Conservation (phyloP, 2,329 filamentous ascomycete genomes). For the Drechslerella dactyloides region DNA sequence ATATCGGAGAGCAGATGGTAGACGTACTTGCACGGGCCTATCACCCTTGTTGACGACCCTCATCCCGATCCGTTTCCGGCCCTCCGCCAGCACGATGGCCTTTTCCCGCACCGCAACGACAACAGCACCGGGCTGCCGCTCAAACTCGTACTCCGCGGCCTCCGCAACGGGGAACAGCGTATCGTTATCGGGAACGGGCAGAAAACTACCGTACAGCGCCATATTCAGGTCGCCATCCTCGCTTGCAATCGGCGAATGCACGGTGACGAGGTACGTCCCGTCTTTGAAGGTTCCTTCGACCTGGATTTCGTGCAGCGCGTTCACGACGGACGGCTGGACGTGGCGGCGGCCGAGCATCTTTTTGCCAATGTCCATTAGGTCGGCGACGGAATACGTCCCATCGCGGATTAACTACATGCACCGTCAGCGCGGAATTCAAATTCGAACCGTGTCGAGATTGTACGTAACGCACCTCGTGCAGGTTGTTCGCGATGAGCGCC, state of each 20-base stretch:
- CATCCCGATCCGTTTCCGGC: slow-evolving; percentile 74
- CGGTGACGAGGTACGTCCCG: slow-evolving; percentile 91
- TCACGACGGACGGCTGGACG: slow-evolving; percentile 77
- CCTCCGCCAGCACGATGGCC: slow-evolving; percentile 73
- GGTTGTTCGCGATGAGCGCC: slow-evolving; percentile 83
- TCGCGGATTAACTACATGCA: slow-evolving; percentile 79
- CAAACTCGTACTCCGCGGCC: slow-evolving; percentile 68
- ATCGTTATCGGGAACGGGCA: slow-evolving; percentile 75
- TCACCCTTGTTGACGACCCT: slow-evolving; percentile 86
- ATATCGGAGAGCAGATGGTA: neutral
- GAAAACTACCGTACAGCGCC: slow-evolving; percentile 88
- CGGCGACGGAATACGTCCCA: slow-evolving; percentile 88
- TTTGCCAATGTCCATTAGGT: slow-evolving; percentile 89
- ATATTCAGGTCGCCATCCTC: slow-evolving; percentile 86
- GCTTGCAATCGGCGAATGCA: slow-evolving; percentile 84
- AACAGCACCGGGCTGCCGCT: slow-evolving; percentile 78
- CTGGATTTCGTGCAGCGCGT: slow-evolving; percentile 81
- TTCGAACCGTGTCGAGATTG: neutral
- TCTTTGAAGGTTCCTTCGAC: slow-evolving; percentile 91
- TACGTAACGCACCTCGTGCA: slow-evolving; percentile 72
- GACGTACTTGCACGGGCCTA: slow-evolving; percentile 78
- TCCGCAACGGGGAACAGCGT: slow-evolving; percentile 71
- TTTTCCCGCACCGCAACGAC: slow-evolving; percentile 67
- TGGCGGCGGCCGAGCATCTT: slow-evolving; percentile 93
- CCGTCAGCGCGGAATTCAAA: slow-evolving; percentile 9